Evolutionary conservation across 1,284 basidiomycete species (phyloP).

Genomic region (Ustilago tritici): DNA sequence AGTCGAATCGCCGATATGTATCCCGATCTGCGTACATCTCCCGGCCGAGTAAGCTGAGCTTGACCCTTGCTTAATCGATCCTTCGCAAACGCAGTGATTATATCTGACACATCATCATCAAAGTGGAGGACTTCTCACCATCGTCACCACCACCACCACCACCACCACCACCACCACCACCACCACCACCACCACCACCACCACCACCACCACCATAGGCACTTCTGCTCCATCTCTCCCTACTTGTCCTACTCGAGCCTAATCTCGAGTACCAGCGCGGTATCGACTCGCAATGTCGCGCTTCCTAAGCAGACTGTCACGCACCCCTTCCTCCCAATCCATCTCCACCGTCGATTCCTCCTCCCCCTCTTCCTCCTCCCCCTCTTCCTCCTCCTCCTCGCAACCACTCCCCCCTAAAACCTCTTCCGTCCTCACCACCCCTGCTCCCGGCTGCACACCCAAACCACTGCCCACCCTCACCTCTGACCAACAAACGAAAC

Average conservation of each 20-base stretch:
- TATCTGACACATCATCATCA: slow-evolving; percentile 4
- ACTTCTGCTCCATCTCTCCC: neutral
- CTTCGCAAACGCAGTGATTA: neutral
- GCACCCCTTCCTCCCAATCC: slow-evolving; percentile 40
- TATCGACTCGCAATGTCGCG: slow-evolving; percentile 28
- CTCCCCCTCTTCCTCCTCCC: neutral
- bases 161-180: slow-evolving; percentile 8
- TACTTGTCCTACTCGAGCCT: neutral
- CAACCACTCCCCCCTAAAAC: slow-evolving; percentile 43
- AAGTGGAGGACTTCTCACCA: slow-evolving; percentile 4
- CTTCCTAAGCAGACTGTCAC: slow-evolving; percentile 38
- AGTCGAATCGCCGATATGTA: slow-evolving; percentile 1
- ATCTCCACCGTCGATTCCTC: slow-evolving; percentile 1
- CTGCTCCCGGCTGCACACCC: slow-evolving; percentile 31
- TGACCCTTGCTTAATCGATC: slow-evolving; percentile 6
- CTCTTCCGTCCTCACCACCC: slow-evolving; percentile 30
- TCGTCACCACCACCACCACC: neutral
- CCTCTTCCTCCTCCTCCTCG: slow-evolving; percentile 11
- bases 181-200: too few relatives aligned
- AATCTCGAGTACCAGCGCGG: neutral
- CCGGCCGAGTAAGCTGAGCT: neutral
- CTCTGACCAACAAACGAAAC: slow-evolving; percentile 34
- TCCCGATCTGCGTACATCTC: neutral
- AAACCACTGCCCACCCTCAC: slow-evolving; percentile 23
- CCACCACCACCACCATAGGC: slow-evolving; percentile 6